Percentiles rank a stretch among this genome's conserved stretches.
These are phyloP conservation scores for Scytalidium lignicola DNA, from an alignment of 2,329 filamentous ascomycete species.

Conservation along the genomic window DNA sequence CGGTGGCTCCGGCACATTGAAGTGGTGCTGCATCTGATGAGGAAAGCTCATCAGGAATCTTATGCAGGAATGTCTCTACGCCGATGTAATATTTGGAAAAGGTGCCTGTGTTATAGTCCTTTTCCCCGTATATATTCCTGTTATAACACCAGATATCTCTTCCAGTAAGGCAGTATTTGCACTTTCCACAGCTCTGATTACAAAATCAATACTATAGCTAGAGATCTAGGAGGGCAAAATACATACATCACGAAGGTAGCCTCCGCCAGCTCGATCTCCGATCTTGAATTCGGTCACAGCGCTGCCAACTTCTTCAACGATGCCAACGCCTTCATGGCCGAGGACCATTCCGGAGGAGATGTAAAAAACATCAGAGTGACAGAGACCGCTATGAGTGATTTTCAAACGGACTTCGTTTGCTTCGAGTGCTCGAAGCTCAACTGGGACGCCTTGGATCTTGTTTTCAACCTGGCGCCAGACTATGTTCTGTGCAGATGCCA, in stretches of 20 bases:
- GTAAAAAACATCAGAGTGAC: conserved; percentile 48
- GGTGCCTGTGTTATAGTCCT: conserved; percentile 38
- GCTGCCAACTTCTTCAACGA: conserved; percentile 56
- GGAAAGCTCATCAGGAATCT: conserved; percentile 30
- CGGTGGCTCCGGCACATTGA: conserved; percentile 36
- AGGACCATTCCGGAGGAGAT: conserved; percentile 34
- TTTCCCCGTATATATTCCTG: conserved; percentile 33
- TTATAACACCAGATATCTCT: conserved; percentile 35
- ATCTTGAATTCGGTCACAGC: conserved; percentile 51
- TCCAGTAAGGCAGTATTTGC: conserved; percentile 35
- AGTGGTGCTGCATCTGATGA: conserved; percentile 34
- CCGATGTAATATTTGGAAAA: conserved; percentile 42
- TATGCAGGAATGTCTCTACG: conserved; percentile 31
- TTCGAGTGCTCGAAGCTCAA: not conserved
- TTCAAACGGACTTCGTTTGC: conserved; percentile 44
- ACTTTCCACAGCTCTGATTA: conserved; percentile 33
- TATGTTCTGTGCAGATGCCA: no score
- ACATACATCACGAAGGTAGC: conserved; percentile 28
- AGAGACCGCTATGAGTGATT: conserved; percentile 60
- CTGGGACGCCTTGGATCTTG: no score
- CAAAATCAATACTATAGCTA: no score
- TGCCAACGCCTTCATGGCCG: conserved; percentile 68
- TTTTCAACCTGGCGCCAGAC: no score
- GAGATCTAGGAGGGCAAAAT: no score
- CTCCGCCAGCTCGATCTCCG: conserved; percentile 44